Evolutionary conservation across 306 rosid species (phyloP), one percentile per base, ranked within the genome.

Genomic region (Vachellia pachyceras): DNA sequence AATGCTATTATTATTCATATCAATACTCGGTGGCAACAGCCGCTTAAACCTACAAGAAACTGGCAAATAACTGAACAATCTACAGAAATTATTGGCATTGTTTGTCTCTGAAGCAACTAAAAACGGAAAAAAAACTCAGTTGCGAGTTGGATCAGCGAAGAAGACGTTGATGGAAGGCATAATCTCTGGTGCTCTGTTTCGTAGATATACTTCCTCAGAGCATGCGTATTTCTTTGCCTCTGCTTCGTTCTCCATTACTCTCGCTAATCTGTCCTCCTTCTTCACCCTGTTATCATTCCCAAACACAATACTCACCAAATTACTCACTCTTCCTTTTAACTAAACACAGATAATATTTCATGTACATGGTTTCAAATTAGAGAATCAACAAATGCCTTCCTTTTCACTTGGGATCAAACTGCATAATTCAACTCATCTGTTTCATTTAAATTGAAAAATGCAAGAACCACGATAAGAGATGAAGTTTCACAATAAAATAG

Each of bases 211-310:
- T 85, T 94, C 86, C 98, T 88, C 70, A 92, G 18, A 44, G 73
- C 78, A 84, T 94, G 90, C 1, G 20, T 92, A 94, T 85, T 85
- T 90, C 84, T 94, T 91, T 79, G 94, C 98, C 87, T 92, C 98
- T 3, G 83, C 83, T 20, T 84, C 87, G 86, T 94, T 94, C 1
- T 92, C 98, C 90, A 92, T 73, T 75, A 94, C 88, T 80, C 93
- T 95, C 0, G 92, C 93, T 3, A 84, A 73, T 69, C 97, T 88
- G 18, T 22, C 35, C 89, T 86, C 92, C 87, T 92, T 92, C 78
- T 0, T 83, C 57, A 92, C 90, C 79, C 97, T 92, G 22, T 58
- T 58, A 29, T 11, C 63, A 55, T 20, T 55, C 5, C 11, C 25
- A 55, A 55, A 50, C 12, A 50, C 20, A 17, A 50, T 18, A 55